These are phyloP conservation scores for Irpex rosettiformis DNA, from an alignment of 1,284 basidiomycete genomes.

Conservation along the genomic window DNA sequence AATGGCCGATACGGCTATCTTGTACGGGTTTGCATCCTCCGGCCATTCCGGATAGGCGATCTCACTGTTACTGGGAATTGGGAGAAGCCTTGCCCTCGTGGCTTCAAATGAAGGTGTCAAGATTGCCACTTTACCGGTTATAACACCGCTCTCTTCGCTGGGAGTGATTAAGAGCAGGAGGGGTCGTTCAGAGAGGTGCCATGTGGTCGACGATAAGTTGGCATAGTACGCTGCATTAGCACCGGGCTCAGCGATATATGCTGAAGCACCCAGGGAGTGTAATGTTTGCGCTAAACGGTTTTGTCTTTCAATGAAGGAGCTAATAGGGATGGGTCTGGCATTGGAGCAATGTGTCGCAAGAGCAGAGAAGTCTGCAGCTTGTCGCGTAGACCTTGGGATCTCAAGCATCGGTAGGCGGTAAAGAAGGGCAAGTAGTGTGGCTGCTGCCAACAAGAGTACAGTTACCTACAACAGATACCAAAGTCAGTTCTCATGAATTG, in stretches of 20 bases:
- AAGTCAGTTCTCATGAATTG: not conserved
- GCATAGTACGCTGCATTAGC: conserved; percentile 69
- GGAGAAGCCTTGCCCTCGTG: conserved; percentile 60
- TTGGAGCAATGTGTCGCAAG: conserved; percentile 49
- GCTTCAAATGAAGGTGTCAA: conserved; percentile 79
- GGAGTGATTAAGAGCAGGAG: conserved; percentile 68
- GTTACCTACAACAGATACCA: not conserved
- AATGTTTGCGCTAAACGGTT: conserved; percentile 48
- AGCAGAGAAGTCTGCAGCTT: conserved; percentile 31
- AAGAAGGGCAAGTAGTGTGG: conserved; percentile 3
- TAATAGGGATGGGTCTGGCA: conserved; percentile 42
- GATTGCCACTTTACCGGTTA: conserved; percentile 48
- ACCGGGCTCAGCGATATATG: conserved; percentile 76
- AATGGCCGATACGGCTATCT: conserved; percentile 47
- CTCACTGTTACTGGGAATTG: conserved; percentile 42
- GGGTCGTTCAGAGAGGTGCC: conserved; percentile 77
- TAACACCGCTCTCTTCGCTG: conserved; percentile 23
- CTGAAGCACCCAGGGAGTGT: conserved; percentile 45
- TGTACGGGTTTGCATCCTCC: conserved; percentile 71
- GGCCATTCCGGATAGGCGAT: conserved; percentile 67
- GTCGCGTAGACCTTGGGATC: not conserved
- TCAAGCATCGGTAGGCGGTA: conserved; percentile 4
- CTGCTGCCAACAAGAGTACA: not conserved
- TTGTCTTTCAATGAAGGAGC: conserved; percentile 54
- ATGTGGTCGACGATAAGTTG: conserved; percentile 60